Conservation (phyloP, 805 yeast genomes). For the Yarrowia osloensis region DNA sequence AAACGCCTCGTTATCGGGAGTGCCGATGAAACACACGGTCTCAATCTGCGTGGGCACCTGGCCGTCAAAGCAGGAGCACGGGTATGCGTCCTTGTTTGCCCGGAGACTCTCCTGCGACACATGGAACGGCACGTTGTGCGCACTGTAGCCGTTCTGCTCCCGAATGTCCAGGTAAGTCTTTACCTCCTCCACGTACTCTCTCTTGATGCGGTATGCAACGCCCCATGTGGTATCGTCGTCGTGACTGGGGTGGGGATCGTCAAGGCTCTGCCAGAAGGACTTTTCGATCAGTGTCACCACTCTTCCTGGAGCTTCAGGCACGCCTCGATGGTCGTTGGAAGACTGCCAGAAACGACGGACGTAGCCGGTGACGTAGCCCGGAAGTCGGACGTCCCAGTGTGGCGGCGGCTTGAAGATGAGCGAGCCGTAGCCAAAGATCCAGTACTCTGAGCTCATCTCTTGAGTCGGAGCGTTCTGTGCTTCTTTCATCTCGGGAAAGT, state of each 20-base stretch:
- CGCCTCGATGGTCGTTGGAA: slow-evolving; percentile 87
- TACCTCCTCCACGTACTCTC: slow-evolving; percentile 62
- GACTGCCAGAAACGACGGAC: slow-evolving; percentile 90
- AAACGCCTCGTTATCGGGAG: slow-evolving; percentile 76
- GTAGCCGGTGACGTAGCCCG: slow-evolving; percentile 76
- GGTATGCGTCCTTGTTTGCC: slow-evolving; percentile 18
- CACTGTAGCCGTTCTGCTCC: slow-evolving; percentile 86
- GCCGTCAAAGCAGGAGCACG: slow-evolving; percentile 1
- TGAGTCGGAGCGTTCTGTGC: background rate
- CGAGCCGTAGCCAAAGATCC: slow-evolving; percentile 92
- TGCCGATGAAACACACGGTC: slow-evolving; percentile 79
- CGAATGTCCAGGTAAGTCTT: slow-evolving; percentile 71
- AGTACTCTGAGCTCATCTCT: slow-evolving; percentile 40
- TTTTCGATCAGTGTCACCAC: slow-evolving; percentile 78
- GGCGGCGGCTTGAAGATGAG: slow-evolving; percentile 90
- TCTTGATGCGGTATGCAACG: slow-evolving; percentile 77
- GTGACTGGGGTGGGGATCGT: slow-evolving; percentile 45
- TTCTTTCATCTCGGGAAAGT: background rate
- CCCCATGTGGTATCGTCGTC: slow-evolving; percentile 60
- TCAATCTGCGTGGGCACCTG: slow-evolving; percentile 43
- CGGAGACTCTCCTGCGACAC: slow-evolving; percentile 42
- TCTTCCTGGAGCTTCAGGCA: slow-evolving; percentile 82
- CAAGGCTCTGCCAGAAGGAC: slow-evolving; percentile 52
- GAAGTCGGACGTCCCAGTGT: slow-evolving; percentile 56
- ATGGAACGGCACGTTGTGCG: slow-evolving; percentile 65